Conservation (phyloP, 805 yeast genomes). For the Schwanniomyces sp. region DNA sequence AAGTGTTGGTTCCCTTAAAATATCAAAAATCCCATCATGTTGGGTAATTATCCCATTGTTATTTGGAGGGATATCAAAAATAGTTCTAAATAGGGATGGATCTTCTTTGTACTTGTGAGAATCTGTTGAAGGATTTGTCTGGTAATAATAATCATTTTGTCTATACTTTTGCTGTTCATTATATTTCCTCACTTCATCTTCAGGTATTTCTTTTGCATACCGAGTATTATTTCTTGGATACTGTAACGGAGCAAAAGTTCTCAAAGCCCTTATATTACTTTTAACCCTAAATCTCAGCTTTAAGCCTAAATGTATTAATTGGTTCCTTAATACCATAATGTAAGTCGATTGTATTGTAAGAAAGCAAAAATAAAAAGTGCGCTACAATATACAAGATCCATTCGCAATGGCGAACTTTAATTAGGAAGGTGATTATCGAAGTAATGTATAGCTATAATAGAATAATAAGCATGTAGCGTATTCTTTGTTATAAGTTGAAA, state of each 20-base stretch:
- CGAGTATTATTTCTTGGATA: conserved; percentile 19
- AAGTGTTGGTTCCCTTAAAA: conserved; percentile 77
- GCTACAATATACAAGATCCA: not conserved
- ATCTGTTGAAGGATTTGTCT: conserved; percentile 25
- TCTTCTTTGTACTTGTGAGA: conserved; percentile 17
- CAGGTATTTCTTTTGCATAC: conserved; percentile 30
- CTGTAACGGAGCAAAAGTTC: not conserved
- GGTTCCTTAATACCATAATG: not conserved
- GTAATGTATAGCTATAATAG: too few relatives aligned
- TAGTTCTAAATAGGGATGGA: conserved; percentile 31
- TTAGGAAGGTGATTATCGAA: too few relatives aligned
- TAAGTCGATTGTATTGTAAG: not conserved
- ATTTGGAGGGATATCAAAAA: conserved; percentile 39
- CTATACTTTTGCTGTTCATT: conserved; percentile 12
- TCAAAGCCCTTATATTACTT: not conserved
- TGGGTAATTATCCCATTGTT: conserved; percentile 52
- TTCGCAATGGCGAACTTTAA: too few relatives aligned
- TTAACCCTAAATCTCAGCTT: not conserved
- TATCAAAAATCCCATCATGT: conserved; percentile 57
- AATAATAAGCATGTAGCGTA: too few relatives aligned
- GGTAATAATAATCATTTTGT: conserved; percentile 21
- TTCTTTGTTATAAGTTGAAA: too few relatives aligned
- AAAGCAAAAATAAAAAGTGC: not conserved
- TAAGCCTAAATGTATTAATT: not conserved
- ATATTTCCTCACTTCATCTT: conserved; percentile 31